Conservation (phyloP, 2,329 filamentous ascomycete genomes). For the Colletotrichum tofieldiae region DNA sequence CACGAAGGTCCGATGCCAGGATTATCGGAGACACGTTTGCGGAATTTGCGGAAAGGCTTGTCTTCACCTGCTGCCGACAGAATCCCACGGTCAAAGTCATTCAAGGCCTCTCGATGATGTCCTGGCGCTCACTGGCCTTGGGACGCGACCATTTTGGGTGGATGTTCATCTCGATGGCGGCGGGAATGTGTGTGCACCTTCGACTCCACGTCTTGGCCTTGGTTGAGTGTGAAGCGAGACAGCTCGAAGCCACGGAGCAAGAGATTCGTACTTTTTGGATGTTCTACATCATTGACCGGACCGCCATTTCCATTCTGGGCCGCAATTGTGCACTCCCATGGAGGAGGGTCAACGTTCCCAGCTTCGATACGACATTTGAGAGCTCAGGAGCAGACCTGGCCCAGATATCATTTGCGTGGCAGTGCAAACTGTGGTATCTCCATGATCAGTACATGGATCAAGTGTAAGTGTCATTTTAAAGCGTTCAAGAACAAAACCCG, state of each 20-base stretch:
- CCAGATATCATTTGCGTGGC: constrained; percentile 42
- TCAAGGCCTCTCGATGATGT: constrained; percentile 43
- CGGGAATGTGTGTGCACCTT: constrained; percentile 42
- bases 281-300: constrained; percentile 44
- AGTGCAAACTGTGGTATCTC: constrained; percentile 44
- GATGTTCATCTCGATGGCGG: constrained; percentile 45
- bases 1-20: constrained; percentile 21
- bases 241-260: constrained; percentile 38
- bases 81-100: constrained; percentile 38
- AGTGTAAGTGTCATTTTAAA: constrained; percentile 27
- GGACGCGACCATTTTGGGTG: constrained; percentile 43
- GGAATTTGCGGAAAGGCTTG: constrained; percentile 40
- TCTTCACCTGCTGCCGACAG: constrained; percentile 41
- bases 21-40: constrained; percentile 35
- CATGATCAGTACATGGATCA: constrained; percentile 45
- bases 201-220: constrained; percentile 42
- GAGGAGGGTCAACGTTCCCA: constrained; percentile 42
- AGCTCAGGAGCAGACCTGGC: constrained; percentile 27
- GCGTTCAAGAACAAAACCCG: not conserved
- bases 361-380: constrained; percentile 40
- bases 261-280: constrained; percentile 44
- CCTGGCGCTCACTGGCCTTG: constrained; percentile 42
- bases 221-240: constrained; percentile 40
- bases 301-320: constrained; percentile 43
- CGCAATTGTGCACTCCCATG: constrained; percentile 43